Evolutionary conservation across 2,329 filamentous ascomycete genomes (phyloP).

Genomic region (Exophiala viscosa): DNA sequence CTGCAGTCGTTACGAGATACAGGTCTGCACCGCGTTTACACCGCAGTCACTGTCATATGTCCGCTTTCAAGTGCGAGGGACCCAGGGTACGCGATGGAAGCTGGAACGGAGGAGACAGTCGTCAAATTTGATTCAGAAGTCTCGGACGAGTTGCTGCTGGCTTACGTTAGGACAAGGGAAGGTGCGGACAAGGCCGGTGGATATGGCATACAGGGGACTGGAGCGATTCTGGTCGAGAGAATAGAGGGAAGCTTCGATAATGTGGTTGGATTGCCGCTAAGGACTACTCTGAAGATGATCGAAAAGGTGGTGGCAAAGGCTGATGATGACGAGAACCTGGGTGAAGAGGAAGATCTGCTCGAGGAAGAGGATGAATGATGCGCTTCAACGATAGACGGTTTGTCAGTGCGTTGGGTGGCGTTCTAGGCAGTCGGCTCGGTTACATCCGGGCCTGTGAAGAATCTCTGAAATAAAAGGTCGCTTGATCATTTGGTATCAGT

Average conservation of each 20-base stretch:
- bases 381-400: slow-evolving; percentile 4
- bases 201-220: slow-evolving; percentile 88
- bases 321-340: slow-evolving; percentile 57
- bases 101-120: slow-evolving; percentile 80
- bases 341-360: slow-evolving; percentile 38
- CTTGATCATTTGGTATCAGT: not conserved
- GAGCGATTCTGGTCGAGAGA: slow-evolving; percentile 78
- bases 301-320: slow-evolving; percentile 82
- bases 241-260: slow-evolving; percentile 92
- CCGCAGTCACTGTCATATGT: slow-evolving; percentile 76
- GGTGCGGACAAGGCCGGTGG: slow-evolving; percentile 95
- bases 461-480: not conserved
- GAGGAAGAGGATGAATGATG: slow-evolving; percentile 41
- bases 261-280: slow-evolving; percentile 83
- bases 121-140: slow-evolving; percentile 77
- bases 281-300: slow-evolving; percentile 72
- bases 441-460: not conserved
- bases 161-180: slow-evolving; percentile 69
- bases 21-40: slow-evolving; percentile 75
- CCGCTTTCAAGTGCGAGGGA: slow-evolving; percentile 74
- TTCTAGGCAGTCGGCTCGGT: not conserved
- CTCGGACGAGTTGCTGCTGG: slow-evolving; percentile 77
- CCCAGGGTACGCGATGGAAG: slow-evolving; percentile 80
- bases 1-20: slow-evolving; percentile 76
- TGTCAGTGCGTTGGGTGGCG: not conserved